A percentile compares a stretch with the other conserved stretches of the same genome.
phyloP scores from a whole-genome alignment of 441 rosid genomes.

The Sinapis alba region DNA sequence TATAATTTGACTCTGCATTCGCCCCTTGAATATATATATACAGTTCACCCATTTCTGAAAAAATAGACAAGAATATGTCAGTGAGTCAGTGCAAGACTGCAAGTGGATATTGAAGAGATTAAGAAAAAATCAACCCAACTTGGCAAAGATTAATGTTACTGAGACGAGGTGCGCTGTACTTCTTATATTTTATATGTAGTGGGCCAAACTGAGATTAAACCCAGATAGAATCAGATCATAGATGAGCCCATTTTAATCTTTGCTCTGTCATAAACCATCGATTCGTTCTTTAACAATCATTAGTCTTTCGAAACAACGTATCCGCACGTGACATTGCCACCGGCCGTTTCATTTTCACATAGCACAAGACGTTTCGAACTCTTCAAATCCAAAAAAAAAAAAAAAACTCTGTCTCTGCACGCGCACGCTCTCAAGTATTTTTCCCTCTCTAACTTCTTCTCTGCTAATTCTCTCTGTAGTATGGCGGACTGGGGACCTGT shows the following conservation, averaged over 20 bases:
- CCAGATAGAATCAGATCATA: neutral
- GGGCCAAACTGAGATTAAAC: neutral
- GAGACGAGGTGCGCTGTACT: neutral
- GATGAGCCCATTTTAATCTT: neutral
- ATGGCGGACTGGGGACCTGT: conserved; percentile 73
- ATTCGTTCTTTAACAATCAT: neutral
- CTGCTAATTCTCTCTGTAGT: neutral
- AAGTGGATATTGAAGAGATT: neutral
- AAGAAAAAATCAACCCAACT: neutral
- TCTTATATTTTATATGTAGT: neutral
- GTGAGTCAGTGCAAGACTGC: conserved; percentile 9
- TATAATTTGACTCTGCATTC: neutral
- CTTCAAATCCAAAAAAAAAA: conserved; percentile 1
- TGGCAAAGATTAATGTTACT: neutral
- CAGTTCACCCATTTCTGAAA: neutral
- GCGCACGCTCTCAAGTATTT: neutral
- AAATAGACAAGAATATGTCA: neutral
- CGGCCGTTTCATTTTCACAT: conserved; percentile 25
- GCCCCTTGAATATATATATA: neutral
- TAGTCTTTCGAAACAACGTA: conserved; percentile 31
- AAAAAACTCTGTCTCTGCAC: neutral
- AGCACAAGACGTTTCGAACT: conserved; percentile 27
- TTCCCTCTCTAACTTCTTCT: conserved; percentile 11
- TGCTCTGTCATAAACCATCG: neutral
- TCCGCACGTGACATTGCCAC: conserved; percentile 39